These are phyloP conservation scores for Wickerhamiella kurtzmanii DNA, from an alignment of 805 yeast species.

Conservation along the genomic window DNA sequence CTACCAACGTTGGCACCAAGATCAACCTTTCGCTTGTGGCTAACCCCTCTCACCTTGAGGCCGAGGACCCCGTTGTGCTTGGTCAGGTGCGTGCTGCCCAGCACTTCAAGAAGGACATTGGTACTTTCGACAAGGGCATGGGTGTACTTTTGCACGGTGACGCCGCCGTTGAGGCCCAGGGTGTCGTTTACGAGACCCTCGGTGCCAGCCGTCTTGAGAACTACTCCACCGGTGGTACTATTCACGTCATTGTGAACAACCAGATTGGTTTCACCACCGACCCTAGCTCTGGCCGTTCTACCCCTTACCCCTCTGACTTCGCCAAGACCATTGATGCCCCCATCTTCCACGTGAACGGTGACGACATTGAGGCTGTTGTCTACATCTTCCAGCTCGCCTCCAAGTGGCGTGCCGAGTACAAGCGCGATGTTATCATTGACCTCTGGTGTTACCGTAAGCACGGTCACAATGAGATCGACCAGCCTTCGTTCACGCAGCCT, in stretches of 20 bases:
- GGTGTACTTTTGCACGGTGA: constrained; percentile 95
- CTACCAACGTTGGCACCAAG: constrained; percentile 94
- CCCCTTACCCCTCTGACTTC: constrained; percentile 94
- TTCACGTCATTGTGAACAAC: constrained; percentile 91
- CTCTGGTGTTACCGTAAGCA: constrained; percentile 96
- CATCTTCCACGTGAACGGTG: constrained; percentile 97
- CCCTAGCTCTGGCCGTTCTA: constrained; percentile 93
- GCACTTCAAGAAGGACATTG: constrained; percentile 71
- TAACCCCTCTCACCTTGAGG: constrained; percentile 97
- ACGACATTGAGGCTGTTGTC: constrained; percentile 87
- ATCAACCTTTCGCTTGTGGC: constrained; percentile 94
- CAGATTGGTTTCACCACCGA: constrained; percentile 99
- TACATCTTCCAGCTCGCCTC: constrained; percentile 94
- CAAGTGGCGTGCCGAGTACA: constrained; percentile 95
- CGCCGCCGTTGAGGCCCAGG: constrained; percentile 97
- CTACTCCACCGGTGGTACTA: constrained; percentile 95
- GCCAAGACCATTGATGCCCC: constrained; percentile 97
- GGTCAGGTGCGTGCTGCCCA: constrained; percentile 96
- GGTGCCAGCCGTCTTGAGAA: constrained; percentile 88
- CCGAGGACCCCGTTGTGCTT: constrained; percentile 96
- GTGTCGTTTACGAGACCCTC: constrained; percentile 97
- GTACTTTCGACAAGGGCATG: constrained; percentile 73
- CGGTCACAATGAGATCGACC: constrained; percentile 99
- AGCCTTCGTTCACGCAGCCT: constrained; percentile 98
- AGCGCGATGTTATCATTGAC: constrained; percentile 90